phyloP scores from a whole-genome alignment of 2,329 filamentous ascomycete species.

The Aspergillus felis region DNA sequence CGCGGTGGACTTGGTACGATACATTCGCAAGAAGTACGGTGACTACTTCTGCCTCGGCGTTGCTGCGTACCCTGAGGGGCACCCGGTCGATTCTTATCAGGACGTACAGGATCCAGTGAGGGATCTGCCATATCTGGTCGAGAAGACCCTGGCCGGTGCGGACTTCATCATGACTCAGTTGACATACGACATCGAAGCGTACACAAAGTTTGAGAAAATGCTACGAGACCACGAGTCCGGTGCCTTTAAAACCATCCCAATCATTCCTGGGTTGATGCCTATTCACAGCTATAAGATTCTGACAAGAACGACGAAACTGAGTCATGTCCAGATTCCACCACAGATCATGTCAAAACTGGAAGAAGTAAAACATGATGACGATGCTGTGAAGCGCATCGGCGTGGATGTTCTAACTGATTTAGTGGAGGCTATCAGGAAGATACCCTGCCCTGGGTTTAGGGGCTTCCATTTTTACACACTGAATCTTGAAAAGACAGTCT shows the following conservation, averaged over 20 bases:
- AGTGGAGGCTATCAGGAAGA: slow-evolving; percentile 69
- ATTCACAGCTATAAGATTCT: slow-evolving; percentile 97
- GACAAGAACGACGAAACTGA: slow-evolving; percentile 88
- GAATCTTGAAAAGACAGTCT: slow-evolving; percentile 93
- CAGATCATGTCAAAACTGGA: slow-evolving; percentile 62
- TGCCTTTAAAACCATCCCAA: slow-evolving; percentile 77
- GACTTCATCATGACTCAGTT: slow-evolving; percentile 99
- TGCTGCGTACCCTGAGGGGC: slow-evolving; percentile 91
- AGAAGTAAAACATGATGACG: slow-evolving; percentile 44
- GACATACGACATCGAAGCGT: slow-evolving; percentile 87
- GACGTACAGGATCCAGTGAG: slow-evolving; percentile 62
- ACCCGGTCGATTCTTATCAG: slow-evolving; percentile 85
- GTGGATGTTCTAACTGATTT: slow-evolving; percentile 73
- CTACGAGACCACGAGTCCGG: slow-evolving; percentile 79
- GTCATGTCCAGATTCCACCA: slow-evolving; percentile 76
- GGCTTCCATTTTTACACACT: slow-evolving; percentile 98
- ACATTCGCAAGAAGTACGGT: slow-evolving; percentile 80
- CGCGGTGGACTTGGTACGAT: slow-evolving; percentile 82
- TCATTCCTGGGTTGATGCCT: slow-evolving; percentile 94
- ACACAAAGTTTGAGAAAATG: slow-evolving; percentile 71
- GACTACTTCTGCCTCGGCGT: slow-evolving; percentile 97
- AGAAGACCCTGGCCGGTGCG: slow-evolving; percentile 86
- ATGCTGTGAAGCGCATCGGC: slow-evolving; percentile 46
- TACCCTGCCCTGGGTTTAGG: slow-evolving; percentile 57
- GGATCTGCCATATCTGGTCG: slow-evolving; percentile 82